These are phyloP conservation scores for Camellia oleifera DNA, from an alignment of 179 eudicot species.

Conservation along the genomic window DNA sequence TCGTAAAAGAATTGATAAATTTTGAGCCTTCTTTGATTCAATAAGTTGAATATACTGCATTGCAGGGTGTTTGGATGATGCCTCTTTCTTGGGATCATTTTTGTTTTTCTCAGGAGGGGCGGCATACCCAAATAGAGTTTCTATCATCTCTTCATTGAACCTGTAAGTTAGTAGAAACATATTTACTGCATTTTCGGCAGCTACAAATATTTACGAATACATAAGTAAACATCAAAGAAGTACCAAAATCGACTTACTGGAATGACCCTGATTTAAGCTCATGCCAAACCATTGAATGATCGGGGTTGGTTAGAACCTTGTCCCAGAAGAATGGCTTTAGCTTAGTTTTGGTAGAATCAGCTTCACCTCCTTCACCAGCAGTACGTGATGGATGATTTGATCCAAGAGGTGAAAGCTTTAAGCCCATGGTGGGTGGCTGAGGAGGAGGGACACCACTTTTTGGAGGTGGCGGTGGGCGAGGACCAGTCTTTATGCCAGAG, in stretches of 20 bases:
- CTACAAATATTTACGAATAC: not conserved
- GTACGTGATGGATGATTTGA: slow-evolving; percentile 23
- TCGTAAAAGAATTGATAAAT: slow-evolving; percentile 68
- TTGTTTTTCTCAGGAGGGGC: slow-evolving; percentile 44
- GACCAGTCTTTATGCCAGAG: slow-evolving; percentile 39
- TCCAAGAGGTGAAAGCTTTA: slow-evolving; percentile 37
- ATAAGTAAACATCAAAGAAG: not conserved
- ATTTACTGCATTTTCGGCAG: slow-evolving; percentile 1
- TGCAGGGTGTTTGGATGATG: slow-evolving; percentile 44
- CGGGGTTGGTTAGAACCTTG: slow-evolving; percentile 82
- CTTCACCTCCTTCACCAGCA: slow-evolving; percentile 30
- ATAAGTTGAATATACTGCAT: slow-evolving; percentile 63
- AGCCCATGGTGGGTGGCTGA: slow-evolving; percentile 42
- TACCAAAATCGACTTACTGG: slow-evolving; percentile 56
- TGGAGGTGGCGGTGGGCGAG: slow-evolving; percentile 68
- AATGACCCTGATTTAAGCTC: slow-evolving; percentile 83
- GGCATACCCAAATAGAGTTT: slow-evolving; percentile 81
- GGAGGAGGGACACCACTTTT: slow-evolving; percentile 50
- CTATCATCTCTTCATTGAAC: slow-evolving; percentile 95
- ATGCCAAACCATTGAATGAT: slow-evolving; percentile 98
- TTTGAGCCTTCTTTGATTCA: slow-evolving; percentile 83
- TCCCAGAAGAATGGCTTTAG: slow-evolving; percentile 99
- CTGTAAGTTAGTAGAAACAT: slow-evolving; percentile 29
- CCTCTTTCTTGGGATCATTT: slow-evolving; percentile 37
- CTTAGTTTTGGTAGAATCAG: slow-evolving; percentile 63